phyloP scores from a whole-genome alignment of 1,284 basidiomycete species.

The Fomes fomentarius region DNA sequence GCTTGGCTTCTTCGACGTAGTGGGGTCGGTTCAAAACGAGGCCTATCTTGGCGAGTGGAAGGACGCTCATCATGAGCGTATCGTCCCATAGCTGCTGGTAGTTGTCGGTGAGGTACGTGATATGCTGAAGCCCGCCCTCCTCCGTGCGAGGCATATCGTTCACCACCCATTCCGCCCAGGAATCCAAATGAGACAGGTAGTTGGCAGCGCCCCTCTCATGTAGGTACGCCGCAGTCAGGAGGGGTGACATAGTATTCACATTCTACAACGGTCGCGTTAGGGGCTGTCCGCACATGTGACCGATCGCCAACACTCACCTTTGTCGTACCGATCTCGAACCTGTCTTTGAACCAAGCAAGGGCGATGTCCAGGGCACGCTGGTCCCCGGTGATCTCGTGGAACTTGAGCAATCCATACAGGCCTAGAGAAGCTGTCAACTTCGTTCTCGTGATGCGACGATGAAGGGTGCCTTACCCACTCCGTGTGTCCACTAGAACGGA shows the following conservation, averaged over 20 bases:
- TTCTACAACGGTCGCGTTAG: slow-evolving; percentile 39
- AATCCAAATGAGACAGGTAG: slow-evolving; percentile 52
- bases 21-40: slow-evolving; percentile 54
- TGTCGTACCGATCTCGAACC: slow-evolving; percentile 58
- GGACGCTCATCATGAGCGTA: slow-evolving; percentile 67
- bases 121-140: slow-evolving; percentile 65
- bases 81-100: slow-evolving; percentile 69
- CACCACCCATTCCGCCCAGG: slow-evolving; percentile 73
- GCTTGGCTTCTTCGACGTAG: slow-evolving; percentile 65
- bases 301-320: slow-evolving; percentile 35
- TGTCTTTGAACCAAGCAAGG: slow-evolving; percentile 57
- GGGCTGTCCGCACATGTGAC: background rate
- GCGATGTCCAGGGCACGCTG: slow-evolving; percentile 49
- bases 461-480: slow-evolving; percentile 39
- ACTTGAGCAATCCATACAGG: slow-evolving; percentile 49
- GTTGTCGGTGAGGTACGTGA: slow-evolving; percentile 58
- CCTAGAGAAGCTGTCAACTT: slow-evolving; percentile 29
- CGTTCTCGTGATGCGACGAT: slow-evolving; percentile 1
- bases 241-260: slow-evolving; percentile 69
- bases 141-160: slow-evolving; percentile 59
- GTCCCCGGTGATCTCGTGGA: slow-evolving; percentile 49
- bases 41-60: slow-evolving; percentile 66
- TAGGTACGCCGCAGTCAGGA: slow-evolving; percentile 61
- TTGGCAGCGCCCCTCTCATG: slow-evolving; percentile 44
- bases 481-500: slow-evolving; percentile 57